Base-by-base conservation (phyloP, 1,284 basidiomycete species). In the Apiotrichum domesticum region DNA sequence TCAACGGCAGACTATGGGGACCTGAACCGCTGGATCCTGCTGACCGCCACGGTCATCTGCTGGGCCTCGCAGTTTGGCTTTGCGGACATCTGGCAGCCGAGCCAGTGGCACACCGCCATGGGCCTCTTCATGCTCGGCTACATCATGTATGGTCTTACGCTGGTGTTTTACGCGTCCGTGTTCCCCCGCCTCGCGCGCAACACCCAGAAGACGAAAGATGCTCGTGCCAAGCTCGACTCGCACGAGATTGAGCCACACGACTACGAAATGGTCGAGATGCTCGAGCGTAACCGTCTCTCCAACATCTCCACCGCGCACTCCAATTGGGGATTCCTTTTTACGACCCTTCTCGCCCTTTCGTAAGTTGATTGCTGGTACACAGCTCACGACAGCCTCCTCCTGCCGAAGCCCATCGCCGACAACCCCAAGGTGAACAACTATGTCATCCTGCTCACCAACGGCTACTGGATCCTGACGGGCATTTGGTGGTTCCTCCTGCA, bases 401-500 rank as follows among this genome's bases (percentile, higher is more conserved):
- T 92, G 2, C 86, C 88, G 0, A 77, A 91, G 2, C 86, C 87
- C 0, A 78, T 85, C 32, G 73, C 72, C 14, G 78, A 77, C 54
- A 79, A 88, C 63, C 79, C 85, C 1, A 82, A 79, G 59, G 86
- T 86, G 4, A 82, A 89, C 66, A 88, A 87, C 55, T 66, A 66
- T 43, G 54, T 58, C 14, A 59, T 67, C 46, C 60, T 54, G 15
- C 53, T 52, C 47, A 85, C 83, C 46, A 88, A 85, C 66, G 80
- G 76, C 0, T 90, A 87, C 67, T 90, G 87, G 87, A 84, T 88
- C 34, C 61, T 88, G 2, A 77, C 78, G 8, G 89, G 87, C 33
- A 84, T 88, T 52, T 90, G 85, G 84, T 90, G 85, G 88, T 90
- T 89, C 68, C 82, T 89, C 54, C 86, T 84, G 71, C 87, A 89